Conservation (phyloP, 257 asterid genomes). For the Solanum medicagineum region DNA sequence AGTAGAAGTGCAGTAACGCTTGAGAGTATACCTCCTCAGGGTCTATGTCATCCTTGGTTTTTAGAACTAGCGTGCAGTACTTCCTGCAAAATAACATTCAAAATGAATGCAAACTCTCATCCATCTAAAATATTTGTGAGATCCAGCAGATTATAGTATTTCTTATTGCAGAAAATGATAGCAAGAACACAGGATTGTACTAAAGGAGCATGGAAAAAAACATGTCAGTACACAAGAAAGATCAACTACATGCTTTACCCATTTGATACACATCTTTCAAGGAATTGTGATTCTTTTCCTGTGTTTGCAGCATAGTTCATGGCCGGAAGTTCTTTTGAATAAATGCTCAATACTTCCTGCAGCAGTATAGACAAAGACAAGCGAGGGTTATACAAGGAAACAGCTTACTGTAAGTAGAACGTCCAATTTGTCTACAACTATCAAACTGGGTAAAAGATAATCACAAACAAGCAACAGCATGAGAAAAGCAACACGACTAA, state of each 20-base stretch:
- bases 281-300: conserved; percentile 76
- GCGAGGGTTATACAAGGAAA: background rate
- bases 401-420: background rate
- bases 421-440: background rate
- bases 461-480: background rate
- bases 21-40: conserved; percentile 42
- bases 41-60: conserved; percentile 20
- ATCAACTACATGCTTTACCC: conserved; percentile 35
- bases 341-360: conserved; percentile 65
- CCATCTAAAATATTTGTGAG: background rate
- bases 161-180: background rate
- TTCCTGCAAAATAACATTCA: conserved; percentile 37
- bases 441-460: background rate
- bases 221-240: background rate
- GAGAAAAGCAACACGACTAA: background rate
- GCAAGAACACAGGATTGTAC: background rate
- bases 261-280: conserved; percentile 69
- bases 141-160: background rate
- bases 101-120: background rate
- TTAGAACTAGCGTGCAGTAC: conserved; percentile 67
- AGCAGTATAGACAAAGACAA: background rate
- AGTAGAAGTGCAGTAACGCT: background rate
- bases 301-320: conserved; percentile 94
- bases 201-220: background rate
- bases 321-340: conserved; percentile 71